Percentiles rank a stretch among this genome's conserved stretches.
Evolutionary conservation across 306 rosid species (phyloP).

Genomic region (Cicer pinnatifidum): DNA sequence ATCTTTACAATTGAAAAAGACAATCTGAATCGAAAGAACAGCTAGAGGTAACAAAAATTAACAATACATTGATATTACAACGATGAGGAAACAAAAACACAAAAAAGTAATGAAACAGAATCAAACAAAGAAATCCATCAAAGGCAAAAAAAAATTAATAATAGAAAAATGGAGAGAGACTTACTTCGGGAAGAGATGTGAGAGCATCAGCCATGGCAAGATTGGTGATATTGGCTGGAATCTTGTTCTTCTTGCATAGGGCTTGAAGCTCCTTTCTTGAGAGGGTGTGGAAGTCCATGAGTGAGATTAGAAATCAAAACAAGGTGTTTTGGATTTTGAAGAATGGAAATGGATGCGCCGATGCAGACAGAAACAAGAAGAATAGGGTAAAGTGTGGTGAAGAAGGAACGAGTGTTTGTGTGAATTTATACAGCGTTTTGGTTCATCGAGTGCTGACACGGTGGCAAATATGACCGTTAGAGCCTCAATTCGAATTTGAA

Average conservation of each 20-base stretch:
- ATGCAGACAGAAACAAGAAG: neutral
- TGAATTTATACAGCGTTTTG: slow-evolving; percentile 32
- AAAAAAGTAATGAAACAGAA: neutral
- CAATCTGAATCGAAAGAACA: neutral
- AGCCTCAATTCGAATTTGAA: slow-evolving; percentile 49
- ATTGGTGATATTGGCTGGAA: slow-evolving; percentile 84
- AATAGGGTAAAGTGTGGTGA: slow-evolving; percentile 1
- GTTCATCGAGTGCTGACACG: slow-evolving; percentile 37
- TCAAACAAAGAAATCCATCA: neutral
- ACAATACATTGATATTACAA: neutral
- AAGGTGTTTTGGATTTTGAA: slow-evolving; percentile 53
- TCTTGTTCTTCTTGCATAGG: slow-evolving; percentile 90
- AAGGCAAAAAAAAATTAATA: too few species aligned
- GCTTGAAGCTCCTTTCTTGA: slow-evolving; percentile 80
- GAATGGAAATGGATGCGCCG: neutral
- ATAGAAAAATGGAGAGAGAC: neutral
- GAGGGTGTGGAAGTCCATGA: slow-evolving; percentile 80
- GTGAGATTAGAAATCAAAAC: slow-evolving; percentile 48
- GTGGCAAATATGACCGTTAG: slow-evolving; percentile 67
- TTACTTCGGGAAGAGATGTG: slow-evolving; percentile 63
- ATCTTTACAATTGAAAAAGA: neutral
- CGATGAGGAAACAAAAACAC: neutral
- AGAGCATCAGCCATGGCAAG: slow-evolving; percentile 90
- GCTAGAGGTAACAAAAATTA: neutral
- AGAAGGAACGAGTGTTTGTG: neutral